Base-by-base conservation (phyloP, 2,329 filamentous ascomycete species). In the Aschersonia sp. region DNA sequence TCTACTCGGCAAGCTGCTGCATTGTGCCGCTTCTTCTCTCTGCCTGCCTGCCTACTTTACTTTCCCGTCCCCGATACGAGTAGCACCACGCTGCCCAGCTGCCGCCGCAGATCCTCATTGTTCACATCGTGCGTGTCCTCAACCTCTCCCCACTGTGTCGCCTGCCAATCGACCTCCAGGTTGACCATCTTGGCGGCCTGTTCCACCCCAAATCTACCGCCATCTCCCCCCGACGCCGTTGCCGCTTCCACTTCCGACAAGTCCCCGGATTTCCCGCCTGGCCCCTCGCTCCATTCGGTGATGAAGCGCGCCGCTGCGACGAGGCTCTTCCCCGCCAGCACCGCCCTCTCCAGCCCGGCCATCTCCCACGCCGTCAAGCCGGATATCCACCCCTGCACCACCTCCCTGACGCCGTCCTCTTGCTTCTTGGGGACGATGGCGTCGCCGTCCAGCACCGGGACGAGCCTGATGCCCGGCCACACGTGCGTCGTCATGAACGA, bases 61-160 rank as follows among this genome's bases (percentile, higher is more conserved):
- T 59, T 60, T 41, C 66, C 63, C 6, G 64, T 70, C 1, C 84
- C 84, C 48, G 78, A 81, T 8, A 95, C 84, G 45, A 97, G 67
- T 58, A 97, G 61, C 12, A 95, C 74, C 9, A 87, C 85, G 61
- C 87, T 94, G 11, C 90, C 92, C 50, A 97, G 68, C 67, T 97
- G 92, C 58, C 90, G 76, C 60, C 79, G 77, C 54, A 97, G 56
- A 64, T 98, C 92, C 65, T 94, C 90, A 64, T 82, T 85, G 58
- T 94, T 84, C 1, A 98, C 92, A 70, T 98, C 92, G 66, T 98
- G 92, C 31, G 89, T 95, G 65, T 98, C 89, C 63, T 98, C 92
- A 1, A 98, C 92, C 70, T 95, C 89, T 7, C 92, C 92, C 90
- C 92, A 97, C 65, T 84, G 81, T 31, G 76, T 70, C 1, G 83